phyloP scores from a whole-genome alignment of 768 basidiomycete species.

The Leccinum disarticulatum region DNA sequence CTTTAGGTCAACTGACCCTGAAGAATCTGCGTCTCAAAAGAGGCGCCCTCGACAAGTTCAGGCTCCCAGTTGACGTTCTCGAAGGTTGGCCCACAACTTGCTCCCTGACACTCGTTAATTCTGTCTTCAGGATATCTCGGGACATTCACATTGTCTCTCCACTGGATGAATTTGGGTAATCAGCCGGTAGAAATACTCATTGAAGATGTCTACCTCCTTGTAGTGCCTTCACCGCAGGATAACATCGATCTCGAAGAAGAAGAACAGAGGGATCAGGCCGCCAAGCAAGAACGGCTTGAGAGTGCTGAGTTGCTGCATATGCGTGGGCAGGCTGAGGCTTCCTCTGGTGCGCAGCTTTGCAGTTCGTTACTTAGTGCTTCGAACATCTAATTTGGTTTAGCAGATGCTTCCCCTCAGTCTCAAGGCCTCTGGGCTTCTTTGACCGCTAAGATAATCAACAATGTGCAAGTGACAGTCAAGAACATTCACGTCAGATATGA shows the following conservation, averaged over 20 bases:
- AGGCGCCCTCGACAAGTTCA: slow-evolving; percentile 92
- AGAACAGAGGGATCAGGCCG: slow-evolving; percentile 73
- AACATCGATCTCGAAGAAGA: slow-evolving; percentile 81
- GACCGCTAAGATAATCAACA: slow-evolving; percentile 89
- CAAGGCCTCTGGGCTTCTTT: slow-evolving; percentile 84
- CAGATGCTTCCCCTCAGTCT: slow-evolving; percentile 64
- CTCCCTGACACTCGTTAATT: not conserved
- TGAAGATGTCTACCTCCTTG: slow-evolving; percentile 94
- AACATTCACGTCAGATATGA: slow-evolving; percentile 97
- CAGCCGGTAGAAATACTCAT: slow-evolving; percentile 89
- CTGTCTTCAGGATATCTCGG: slow-evolving; percentile 69
- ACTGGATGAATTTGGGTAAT: slow-evolving; percentile 87
- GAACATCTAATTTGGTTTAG: slow-evolving; percentile 8
- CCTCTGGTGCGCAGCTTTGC: slow-evolving; percentile 40
- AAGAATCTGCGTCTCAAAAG: slow-evolving; percentile 86
- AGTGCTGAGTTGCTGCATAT: slow-evolving; percentile 84
- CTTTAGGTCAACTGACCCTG: slow-evolving; percentile 78
- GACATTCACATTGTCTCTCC: slow-evolving; percentile 79
- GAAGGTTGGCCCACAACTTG: slow-evolving; percentile 56
- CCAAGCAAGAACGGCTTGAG: slow-evolving; percentile 85
- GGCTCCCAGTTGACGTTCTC: slow-evolving; percentile 90
- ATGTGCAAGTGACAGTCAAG: slow-evolving; percentile 91
- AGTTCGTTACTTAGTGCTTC: not conserved
- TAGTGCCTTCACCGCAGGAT: slow-evolving; percentile 74
- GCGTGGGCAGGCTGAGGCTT: slow-evolving; percentile 51